A percentile compares a stretch with the other conserved stretches of the same genome.
phyloP scores from a whole-genome alignment of 805 yeast genomes.

The Myxozyma neotropica region DNA sequence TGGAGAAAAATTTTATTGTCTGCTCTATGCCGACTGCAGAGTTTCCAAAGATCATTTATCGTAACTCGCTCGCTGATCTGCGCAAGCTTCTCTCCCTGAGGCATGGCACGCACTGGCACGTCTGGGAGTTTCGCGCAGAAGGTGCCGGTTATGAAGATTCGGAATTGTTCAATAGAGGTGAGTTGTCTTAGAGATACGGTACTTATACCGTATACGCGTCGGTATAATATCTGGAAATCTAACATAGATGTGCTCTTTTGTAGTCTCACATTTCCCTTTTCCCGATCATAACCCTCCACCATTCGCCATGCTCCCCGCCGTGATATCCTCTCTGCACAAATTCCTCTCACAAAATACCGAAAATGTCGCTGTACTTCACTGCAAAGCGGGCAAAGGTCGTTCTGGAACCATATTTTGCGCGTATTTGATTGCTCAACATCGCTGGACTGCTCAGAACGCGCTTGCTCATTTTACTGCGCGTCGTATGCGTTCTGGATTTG shows the following conservation, averaged over 20 bases:
- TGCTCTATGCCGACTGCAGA: conserved; percentile 71
- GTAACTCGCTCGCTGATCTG: conserved; percentile 57
- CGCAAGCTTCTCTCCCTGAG: conserved; percentile 50
- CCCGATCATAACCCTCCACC: conserved; percentile 81
- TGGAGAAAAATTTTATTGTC: conserved; percentile 66
- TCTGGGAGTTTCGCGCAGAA: conserved; percentile 74
- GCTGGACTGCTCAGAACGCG: conserved; percentile 51
- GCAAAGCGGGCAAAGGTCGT: conserved; percentile 90
- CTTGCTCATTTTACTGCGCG: conserved; percentile 54
- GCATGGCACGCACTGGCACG: conserved; percentile 64
- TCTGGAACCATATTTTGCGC: conserved; percentile 79
- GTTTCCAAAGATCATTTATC: conserved; percentile 50
- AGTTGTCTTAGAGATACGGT: too few relatives aligned
- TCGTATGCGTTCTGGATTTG: conserved; percentile 60
- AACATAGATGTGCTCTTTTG: background rate
- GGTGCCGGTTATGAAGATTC: conserved; percentile 48
- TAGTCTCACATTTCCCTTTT: conserved; percentile 56
- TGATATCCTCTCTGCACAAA: conserved; percentile 50
- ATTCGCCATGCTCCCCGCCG: conserved; percentile 51
- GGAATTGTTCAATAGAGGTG: conserved; percentile 40
- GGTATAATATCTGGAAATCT: background rate
- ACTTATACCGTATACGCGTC: too few relatives aligned
- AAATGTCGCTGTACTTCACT: conserved; percentile 73
- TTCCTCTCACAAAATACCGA: conserved; percentile 45
- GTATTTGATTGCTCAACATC: conserved; percentile 58